Evolutionary conservation across 192 early-diverging fungal species (phyloP), one percentile per base, ranked within the genome.

Genomic region (Entomortierella parvispora): DNA sequence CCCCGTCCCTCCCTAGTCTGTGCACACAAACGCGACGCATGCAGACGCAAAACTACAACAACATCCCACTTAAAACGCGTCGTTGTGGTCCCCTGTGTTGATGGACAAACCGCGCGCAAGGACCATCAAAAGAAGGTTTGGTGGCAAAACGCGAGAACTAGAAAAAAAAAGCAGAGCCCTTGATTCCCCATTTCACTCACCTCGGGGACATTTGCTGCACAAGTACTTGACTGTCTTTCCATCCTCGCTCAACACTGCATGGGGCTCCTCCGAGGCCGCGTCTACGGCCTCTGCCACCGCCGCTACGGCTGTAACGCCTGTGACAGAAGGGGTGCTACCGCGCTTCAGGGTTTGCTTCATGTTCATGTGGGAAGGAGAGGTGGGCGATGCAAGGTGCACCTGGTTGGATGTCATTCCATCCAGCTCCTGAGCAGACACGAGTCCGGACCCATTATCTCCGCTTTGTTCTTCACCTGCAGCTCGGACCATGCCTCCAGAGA

Each of bases 171-270:
- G 58, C 1, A 15, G 6, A 25, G 47, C 32, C 33, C 45, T 29
- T 63, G 49, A 52, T 52, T n/a, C 25, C 4, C 7, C 20, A 22
- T 28, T 4, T 52, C 18, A 9, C 28, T 20, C 28, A 17, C 10
- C 60, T 71, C n/a, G 61, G 59, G 31, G 54, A 44, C 74, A 77
- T 59, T 77, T 66, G 10, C 65, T 58, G 37, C 74, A 77, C 20
- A 65, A 62, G 48, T 66, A 77, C 22, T 68, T 52, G 25, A 68
- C 32, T 4, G 65, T 77, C 54, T 68, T 68, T 28, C 74, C 74
- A 48, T 77, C 66, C 46, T 77, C 67, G 55, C 74, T 58, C 28
- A 77, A 60, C 17, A 77, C 59, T 22, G 64, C 58, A 18, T 61
- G 71, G 32, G 65, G 65, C 42, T 76, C 71, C 28, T 76, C 71